Base-by-base conservation (phyloP, 1,284 basidiomycete genomes). In the Cryptococcus wingfieldii region DNA sequence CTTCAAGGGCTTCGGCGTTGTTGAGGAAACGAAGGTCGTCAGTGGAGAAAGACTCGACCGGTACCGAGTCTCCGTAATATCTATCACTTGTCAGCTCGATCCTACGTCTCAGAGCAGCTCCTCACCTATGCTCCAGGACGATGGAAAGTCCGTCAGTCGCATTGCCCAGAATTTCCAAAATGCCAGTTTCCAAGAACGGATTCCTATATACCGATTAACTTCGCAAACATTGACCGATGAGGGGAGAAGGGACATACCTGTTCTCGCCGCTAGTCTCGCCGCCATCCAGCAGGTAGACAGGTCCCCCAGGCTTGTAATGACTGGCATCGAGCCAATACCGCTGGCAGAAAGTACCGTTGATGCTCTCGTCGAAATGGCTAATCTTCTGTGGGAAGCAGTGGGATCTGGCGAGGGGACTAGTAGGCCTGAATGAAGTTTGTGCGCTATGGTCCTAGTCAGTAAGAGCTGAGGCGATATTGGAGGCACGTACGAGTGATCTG, bases 1-100 rank as follows among this genome's bases (percentile, higher is more conserved):
- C 95, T n/a, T 90, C 87, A 0, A 90, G 83, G 1, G 91, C 82
- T 74, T 97, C 93, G 23, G 83, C 86, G 61, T 96, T 96, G 71
- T 86, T 90, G 50, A 98, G 80, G 83, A 88, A 84, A 80, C 88
- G 83, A 48, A 92, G 79, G 54, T 85, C 83, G 69, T 89, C 89
- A 2, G 90, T 92, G 2, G 87, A 85, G 56, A 95, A 82, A 12
- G 63, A 62, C 5, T 53, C 10, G 2, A 70, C 88, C 0, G 92
- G 89, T 14, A 90, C 79, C 5, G 90, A 94, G 50, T 84, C 77
- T 43, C 94, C 94, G 67, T 65, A 71, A 65, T 65, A 70, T 45
- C 68, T 68, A 37, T 14, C 1, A 28, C 31, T 42, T 48, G 14
- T 43, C 25, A 49, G 37, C 42, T 12, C 31, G 14, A 19, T 14